Percentiles rank a stretch among this genome's conserved stretches.
Conservation (phyloP, 2,329 filamentous ascomycete species). For the Plenodomus tracheiphilus region DNA sequence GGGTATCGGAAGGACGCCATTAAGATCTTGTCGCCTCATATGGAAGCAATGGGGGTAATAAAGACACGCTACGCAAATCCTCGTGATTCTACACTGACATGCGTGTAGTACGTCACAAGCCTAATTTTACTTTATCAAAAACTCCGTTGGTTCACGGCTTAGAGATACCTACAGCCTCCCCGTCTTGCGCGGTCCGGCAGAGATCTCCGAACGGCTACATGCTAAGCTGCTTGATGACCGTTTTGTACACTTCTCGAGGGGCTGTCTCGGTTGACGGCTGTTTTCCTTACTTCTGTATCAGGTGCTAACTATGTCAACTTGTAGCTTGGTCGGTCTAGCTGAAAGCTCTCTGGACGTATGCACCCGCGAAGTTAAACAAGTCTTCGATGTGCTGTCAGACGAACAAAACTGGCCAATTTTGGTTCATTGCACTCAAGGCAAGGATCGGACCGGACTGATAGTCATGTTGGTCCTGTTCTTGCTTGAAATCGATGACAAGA, state of each 20-base stretch:
- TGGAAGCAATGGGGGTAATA: conserved; percentile 62
- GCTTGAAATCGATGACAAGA: conserved; percentile 58
- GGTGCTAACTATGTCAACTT: not conserved
- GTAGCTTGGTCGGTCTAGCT: conserved; percentile 68
- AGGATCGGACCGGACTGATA: conserved; percentile 78
- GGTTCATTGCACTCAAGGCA: conserved; percentile 86
- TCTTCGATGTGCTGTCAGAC: conserved; percentile 56
- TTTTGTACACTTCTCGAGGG: not conserved
- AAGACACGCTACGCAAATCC: not conserved
- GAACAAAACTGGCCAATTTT: conserved; percentile 64
- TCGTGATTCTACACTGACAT: not conserved
- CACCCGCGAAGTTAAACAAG: conserved; percentile 61
- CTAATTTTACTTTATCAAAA: not conserved
- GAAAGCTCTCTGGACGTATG: conserved; percentile 71
- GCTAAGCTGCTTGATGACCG: not conserved
- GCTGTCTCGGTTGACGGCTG: not conserved
- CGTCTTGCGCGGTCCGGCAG: too few species aligned
- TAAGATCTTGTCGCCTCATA: conserved; percentile 67
- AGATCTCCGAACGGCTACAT: too few species aligned
- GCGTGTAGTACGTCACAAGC: not conserved
- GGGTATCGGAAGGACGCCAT: conserved; percentile 73
- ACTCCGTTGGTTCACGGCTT: too few species aligned
- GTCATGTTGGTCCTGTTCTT: conserved; percentile 70
- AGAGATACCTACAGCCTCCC: too few species aligned
- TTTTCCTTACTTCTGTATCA: not conserved